These are phyloP conservation scores for Vigna radiata DNA, from an alignment of 306 rosid species.

Conservation along the genomic window DNA sequence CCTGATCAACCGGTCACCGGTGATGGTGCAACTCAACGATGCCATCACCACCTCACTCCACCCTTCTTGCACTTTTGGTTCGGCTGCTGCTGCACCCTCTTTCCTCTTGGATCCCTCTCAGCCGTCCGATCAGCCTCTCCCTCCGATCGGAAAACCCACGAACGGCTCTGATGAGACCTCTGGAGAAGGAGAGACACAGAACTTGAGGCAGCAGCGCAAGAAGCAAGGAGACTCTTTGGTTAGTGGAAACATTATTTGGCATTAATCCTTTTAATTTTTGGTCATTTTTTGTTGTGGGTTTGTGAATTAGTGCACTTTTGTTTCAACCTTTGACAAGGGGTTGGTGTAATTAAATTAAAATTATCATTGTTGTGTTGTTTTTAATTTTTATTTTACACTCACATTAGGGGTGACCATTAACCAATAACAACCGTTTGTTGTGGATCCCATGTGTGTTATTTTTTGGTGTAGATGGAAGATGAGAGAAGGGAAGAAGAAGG, in stretches of 20 bases:
- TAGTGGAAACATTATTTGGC: slow-evolving; percentile 47
- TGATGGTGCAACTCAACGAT: slow-evolving; percentile 67
- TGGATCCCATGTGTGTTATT: slow-evolving; percentile 34
- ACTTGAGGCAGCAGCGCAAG: slow-evolving; percentile 15
- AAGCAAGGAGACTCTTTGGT: slow-evolving; percentile 53
- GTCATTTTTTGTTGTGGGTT: neutral
- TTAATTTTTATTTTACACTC: slow-evolving; percentile 39
- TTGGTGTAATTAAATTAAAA: slow-evolving; percentile 27
- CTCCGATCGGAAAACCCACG: slow-evolving; percentile 51
- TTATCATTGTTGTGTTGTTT: neutral
- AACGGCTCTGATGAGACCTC: slow-evolving; percentile 43
- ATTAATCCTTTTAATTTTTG: slow-evolving; percentile 26
- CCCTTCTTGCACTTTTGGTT: slow-evolving; percentile 43
- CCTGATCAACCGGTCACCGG: slow-evolving; percentile 61
- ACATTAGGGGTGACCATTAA: slow-evolving; percentile 2
- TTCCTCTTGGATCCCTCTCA: slow-evolving; percentile 42
- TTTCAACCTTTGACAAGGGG: slow-evolving; percentile 40
- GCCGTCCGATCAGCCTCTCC: slow-evolving; percentile 57
- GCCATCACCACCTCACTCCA: slow-evolving; percentile 30
- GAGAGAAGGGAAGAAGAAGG: slow-evolving; percentile 46
- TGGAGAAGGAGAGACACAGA: slow-evolving; percentile 30
- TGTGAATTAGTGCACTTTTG: slow-evolving; percentile 62
- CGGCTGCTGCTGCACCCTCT: slow-evolving; percentile 1
- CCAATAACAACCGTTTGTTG: neutral
- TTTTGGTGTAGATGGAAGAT: slow-evolving; percentile 44